Evolutionary conservation across 495 filamentous ascomycete species (phyloP), one percentile per base, ranked within the genome.

Genomic region (Xylaria castorea): DNA sequence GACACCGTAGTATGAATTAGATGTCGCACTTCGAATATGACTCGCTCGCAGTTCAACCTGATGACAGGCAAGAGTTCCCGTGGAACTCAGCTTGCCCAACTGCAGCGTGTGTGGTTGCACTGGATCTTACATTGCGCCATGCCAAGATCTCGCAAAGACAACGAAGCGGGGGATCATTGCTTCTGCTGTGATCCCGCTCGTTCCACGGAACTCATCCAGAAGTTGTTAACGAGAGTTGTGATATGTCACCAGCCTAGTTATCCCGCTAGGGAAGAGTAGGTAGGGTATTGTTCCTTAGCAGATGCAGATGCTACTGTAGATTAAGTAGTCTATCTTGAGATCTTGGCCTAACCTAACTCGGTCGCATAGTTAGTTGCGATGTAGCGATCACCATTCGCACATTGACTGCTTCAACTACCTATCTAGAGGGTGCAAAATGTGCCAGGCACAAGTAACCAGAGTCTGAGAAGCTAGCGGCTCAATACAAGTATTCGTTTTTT

Each of bases 161-260:
- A 22, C 36, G 32, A 18, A 65, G 61, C 18, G 68, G 58, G 68
- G 68, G 46, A 38, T 18, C 9, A 25, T 60, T n/a, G 38, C 53
- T 44, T 57, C 57, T 30, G 42, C 20, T 51, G 60, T 71, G 58
- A 71, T 55, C 46, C 68, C 36, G n/a, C 16, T 68, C 20, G 66
- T 68, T 60, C 7, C 42, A 61, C 55, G 20, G 22, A 38, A 25
- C 64, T 30, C 27, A 34, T 48, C 62, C 5, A 6, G 40, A 48
- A 34, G 62, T 16, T 32, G 16, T 32, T 30, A 16, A 22, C 64
- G 30, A 40, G 46, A 40, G 1, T 30, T 68, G 66, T 42, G 46
- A 20, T 27, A 42, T 42, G 30, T 22, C 25, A 36, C 36, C 30
- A 25, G 63, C 44, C 60, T 40, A 8, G 5, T 27, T 42, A 63